Percentiles rank a stretch among this genome's conserved stretches.
phyloP scores from a whole-genome alignment of 345 rosid species.

The Corchorus olitorius region DNA sequence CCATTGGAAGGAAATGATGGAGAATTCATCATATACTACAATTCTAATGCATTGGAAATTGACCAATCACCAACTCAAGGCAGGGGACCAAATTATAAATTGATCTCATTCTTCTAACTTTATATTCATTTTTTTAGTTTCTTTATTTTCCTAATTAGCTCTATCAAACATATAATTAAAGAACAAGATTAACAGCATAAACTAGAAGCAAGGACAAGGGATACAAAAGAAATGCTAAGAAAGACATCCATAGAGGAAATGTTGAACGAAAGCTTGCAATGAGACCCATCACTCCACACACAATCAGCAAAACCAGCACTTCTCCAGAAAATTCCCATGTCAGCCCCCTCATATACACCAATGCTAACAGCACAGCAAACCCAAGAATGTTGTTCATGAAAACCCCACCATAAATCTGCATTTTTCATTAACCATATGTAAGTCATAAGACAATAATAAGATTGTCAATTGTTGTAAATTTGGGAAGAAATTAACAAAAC shows the following conservation, averaged over 20 bases:
- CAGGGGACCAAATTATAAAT: not conserved
- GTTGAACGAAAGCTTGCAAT: slow-evolving; percentile 81
- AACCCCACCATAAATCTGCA: slow-evolving; percentile 83
- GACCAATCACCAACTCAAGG: too few species aligned
- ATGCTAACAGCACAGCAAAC: slow-evolving; percentile 79
- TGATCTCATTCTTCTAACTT: not conserved
- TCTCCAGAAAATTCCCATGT: slow-evolving; percentile 92
- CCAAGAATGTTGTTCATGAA: slow-evolving; percentile 87
- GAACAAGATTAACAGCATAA: slow-evolving; percentile 56
- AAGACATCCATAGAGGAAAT: slow-evolving; percentile 84
- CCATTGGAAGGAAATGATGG: too few species aligned
- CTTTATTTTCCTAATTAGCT: not conserved
- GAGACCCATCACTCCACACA: slow-evolving; percentile 71
- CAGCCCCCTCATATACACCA: slow-evolving; percentile 70
- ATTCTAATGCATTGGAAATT: too few species aligned
- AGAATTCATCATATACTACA: too few species aligned
- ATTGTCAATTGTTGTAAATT: not conserved
- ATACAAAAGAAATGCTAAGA: slow-evolving; percentile 62
- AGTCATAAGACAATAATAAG: not conserved
- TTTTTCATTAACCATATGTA: not conserved
- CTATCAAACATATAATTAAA: not conserved
- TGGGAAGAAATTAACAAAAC: not conserved
- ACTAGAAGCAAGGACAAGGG: slow-evolving; percentile 81
- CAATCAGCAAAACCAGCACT: slow-evolving; percentile 78
- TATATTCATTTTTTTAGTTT: not conserved